Evolutionary conservation across 495 filamentous ascomycete species (phyloP), one percentile per base, ranked within the genome.

Genomic region (Astrothelium subdiscretum): DNA sequence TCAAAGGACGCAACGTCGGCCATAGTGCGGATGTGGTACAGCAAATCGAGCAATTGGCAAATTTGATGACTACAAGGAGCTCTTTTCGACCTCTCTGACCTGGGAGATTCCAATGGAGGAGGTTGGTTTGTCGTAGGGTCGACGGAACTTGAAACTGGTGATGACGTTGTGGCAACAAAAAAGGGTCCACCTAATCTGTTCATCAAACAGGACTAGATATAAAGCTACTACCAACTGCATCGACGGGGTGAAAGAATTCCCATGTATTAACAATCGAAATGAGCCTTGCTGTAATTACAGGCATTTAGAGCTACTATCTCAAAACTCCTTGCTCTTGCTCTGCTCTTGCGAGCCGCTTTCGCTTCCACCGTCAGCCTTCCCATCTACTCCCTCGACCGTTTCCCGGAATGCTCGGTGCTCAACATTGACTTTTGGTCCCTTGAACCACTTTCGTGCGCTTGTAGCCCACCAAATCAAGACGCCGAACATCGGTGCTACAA

Each of bases 401-500:
- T 54, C 48, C 48, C 29, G 48, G 2, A n/a, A 54, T 54, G 48
- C 48, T 15, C 24, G 61, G 59, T 77, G 71, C 59, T 85, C 78
- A 27, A 88, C 73, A 57, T 88, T 90, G 67, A 87, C 82, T 66
- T 83, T 83, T 0, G 87, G 87, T 0, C 87, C 87, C 40, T 85
- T 85, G 67, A 87, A 91, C 86, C 87, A 89, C 65, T 83, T 84
- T 13, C 76, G 76, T 0, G 87, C 87, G 35, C 82, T 81, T 0
- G 88, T 70, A 69, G 82, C 80, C 80, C 86, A 91, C 86, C 87
- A 90, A 57, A 89, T 71, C 4, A 79, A 68, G 11, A 87, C 79
- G 3, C 78, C 72, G 10, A 83, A 63, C 60, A 65, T 54, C 10
- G 48, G 48, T 29, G 22, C 48, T 54, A 29, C 20, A 68, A n/a